These are phyloP conservation scores for Myxozyma monticola DNA, from an alignment of 805 yeast genomes.

Conservation along the genomic window DNA sequence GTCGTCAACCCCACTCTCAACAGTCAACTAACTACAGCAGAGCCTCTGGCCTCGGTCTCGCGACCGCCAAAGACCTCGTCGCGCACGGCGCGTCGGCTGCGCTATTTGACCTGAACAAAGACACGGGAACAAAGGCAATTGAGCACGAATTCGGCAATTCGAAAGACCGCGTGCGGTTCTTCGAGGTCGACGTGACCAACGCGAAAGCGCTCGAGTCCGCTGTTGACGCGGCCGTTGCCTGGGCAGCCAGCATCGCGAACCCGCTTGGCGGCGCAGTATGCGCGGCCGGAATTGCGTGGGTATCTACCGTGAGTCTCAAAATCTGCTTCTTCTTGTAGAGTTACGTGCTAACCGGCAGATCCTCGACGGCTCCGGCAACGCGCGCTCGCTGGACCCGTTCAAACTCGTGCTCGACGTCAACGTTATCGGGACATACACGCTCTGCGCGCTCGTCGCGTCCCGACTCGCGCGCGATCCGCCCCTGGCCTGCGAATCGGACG, in stretches of 20 bases:
- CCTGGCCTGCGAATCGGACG: conserved; percentile 7
- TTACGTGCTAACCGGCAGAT: conserved; percentile 2
- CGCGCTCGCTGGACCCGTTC: conserved; percentile 10
- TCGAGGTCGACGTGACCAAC: conserved; percentile 20
- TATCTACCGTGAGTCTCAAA: background rate
- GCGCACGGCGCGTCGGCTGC: conserved; percentile 21
- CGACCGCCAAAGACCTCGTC: conserved; percentile 13
- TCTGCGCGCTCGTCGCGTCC: conserved; percentile 15
- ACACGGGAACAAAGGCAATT: background rate
- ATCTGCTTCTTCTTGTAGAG: too few relatives aligned
- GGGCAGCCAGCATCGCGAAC: conserved; percentile 4
- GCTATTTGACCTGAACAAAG: conserved; percentile 16
- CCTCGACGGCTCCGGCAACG: conserved; percentile 10
- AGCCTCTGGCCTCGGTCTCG: conserved; percentile 26
- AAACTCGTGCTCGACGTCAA: conserved; percentile 25
- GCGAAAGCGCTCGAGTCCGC: conserved; percentile 1
- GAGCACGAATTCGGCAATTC: background rate
- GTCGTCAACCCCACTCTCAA: background rate
- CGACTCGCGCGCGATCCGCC: conserved; percentile 9
- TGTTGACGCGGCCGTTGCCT: conserved; percentile 18
- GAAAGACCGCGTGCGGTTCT: background rate
- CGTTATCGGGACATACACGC: conserved; percentile 16
- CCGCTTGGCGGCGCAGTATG: conserved; percentile 20
- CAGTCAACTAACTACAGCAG: conserved; percentile 3
- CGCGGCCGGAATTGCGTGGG: conserved; percentile 25